Percentiles rank a stretch among this genome's conserved stretches.
phyloP scores from a whole-genome alignment of 2,329 filamentous ascomycete species.

The Fusarium brevicatenulatum region DNA sequence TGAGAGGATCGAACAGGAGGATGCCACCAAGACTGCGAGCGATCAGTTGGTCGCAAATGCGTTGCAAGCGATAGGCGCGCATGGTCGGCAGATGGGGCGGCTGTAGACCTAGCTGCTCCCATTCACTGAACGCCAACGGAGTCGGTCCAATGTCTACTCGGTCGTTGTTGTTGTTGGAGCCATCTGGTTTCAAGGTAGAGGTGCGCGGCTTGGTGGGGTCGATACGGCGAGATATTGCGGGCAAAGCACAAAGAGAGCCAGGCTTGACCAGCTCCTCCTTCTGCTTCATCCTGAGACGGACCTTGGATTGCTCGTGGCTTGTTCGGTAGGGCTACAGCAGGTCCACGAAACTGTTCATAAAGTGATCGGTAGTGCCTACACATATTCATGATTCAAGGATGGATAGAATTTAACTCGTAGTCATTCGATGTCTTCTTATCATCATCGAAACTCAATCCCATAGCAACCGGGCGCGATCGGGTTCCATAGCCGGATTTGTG shows the following conservation, averaged over 20 bases:
- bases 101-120: not conserved
- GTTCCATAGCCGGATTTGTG: not conserved
- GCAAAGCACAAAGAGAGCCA: not conserved
- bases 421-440: not conserved
- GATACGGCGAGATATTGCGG: not conserved
- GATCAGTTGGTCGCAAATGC: not conserved
- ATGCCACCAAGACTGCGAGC: not conserved
- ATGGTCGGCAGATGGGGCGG: not conserved
- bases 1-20: not conserved
- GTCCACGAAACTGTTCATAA: rapidly evolving
- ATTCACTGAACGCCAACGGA: not conserved
- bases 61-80: not conserved
- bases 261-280: rapidly evolving
- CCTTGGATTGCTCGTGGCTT: rapidly evolving
- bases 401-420: not conserved
- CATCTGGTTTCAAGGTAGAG: not conserved
- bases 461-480: not conserved
- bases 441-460: not conserved
- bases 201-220: not conserved
- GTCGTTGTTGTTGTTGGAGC: not conserved
- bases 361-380: rapidly evolving
- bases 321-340: rapidly evolving
- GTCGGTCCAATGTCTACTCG: not conserved
- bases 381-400: not conserved
- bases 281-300: not conserved